Conservation (phyloP, 2,329 filamentous ascomycete genomes). For the Cercospora sesami region DNA sequence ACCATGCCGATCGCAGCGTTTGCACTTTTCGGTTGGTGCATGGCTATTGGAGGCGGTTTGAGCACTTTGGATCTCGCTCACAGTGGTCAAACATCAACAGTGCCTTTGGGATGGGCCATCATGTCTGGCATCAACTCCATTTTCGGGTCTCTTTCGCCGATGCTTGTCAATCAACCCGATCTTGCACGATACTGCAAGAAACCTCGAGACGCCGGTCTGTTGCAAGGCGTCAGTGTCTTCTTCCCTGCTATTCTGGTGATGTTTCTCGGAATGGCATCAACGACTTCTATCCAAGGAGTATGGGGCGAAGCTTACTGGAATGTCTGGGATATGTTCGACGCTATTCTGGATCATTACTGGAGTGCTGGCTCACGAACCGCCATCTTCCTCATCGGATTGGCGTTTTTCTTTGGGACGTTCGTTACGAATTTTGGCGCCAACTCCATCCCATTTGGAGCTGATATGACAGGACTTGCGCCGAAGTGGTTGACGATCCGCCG, state of each 20-base stretch:
- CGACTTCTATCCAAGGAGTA: conserved; percentile 39
- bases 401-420: conserved; percentile 44
- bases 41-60: conserved; percentile 39
- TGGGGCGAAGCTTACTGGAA: conserved; percentile 49
- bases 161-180: conserved; percentile 47
- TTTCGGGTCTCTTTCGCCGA: conserved; percentile 29
- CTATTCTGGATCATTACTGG: conserved; percentile 45
- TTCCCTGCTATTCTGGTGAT: conserved; percentile 46
- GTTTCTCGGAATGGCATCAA: conserved; percentile 47
- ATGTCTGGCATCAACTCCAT: conserved; percentile 48
- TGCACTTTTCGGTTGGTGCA: conserved; percentile 34
- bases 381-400: conserved; percentile 43
- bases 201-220: conserved; percentile 34
- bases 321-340: conserved; percentile 46
- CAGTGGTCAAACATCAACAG: background rate
- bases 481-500: conserved; percentile 49
- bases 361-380: conserved; percentile 42
- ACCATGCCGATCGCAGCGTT: conserved; percentile 46
- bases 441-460: conserved; percentile 46
- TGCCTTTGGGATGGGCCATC: conserved; percentile 41
- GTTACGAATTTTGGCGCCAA: conserved; percentile 48
- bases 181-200: conserved; percentile 44
- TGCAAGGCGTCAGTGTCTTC: conserved; percentile 46
- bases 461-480: conserved; percentile 53
- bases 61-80: conserved; percentile 28